These are phyloP conservation scores for Poronia punctata DNA, from an alignment of 495 filamentous ascomycete species.

Conservation along the genomic window DNA sequence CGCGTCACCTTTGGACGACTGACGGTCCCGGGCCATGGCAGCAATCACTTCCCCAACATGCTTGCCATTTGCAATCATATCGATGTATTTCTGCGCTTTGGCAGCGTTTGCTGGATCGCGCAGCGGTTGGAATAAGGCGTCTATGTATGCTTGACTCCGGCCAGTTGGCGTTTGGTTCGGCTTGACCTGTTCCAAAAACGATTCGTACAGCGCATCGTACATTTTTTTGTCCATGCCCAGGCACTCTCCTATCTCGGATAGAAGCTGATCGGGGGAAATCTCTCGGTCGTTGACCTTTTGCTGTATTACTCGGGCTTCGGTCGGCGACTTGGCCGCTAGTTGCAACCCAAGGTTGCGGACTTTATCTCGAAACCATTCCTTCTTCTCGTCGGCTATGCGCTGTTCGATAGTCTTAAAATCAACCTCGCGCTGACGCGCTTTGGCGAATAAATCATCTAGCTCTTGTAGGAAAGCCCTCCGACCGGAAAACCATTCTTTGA, in stretches of 20 bases:
- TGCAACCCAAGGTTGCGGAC: conserved; percentile 26
- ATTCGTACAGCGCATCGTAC: conserved; percentile 20
- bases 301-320: conserved; percentile 18
- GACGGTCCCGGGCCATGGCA: conserved; percentile 30
- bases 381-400: conserved; percentile 34
- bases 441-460: conserved; percentile 31
- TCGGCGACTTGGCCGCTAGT: conserved; percentile 14
- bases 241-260: conserved; percentile 17
- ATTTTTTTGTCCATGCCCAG: conserved; percentile 15
- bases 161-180: conserved; percentile 16
- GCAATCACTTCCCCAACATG: conserved; percentile 33
- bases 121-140: conserved; percentile 28
- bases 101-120: conserved; percentile 13
- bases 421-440: conserved; percentile 29
- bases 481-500: conserved; percentile 38
- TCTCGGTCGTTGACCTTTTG: conserved; percentile 20
- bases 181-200: conserved; percentile 21
- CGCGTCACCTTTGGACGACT: conserved; percentile 21
- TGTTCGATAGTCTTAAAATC: conserved; percentile 32
- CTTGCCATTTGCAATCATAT: conserved; percentile 28
- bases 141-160: conserved; percentile 23
- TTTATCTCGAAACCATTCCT: conserved; percentile 36
- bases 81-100: conserved; percentile 32
- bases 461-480: conserved; percentile 32
- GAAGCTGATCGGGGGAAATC: conserved; percentile 19